Evolutionary conservation across 495 filamentous ascomycete species (phyloP).

Genomic region (Trichocladium uniseriatum): DNA sequence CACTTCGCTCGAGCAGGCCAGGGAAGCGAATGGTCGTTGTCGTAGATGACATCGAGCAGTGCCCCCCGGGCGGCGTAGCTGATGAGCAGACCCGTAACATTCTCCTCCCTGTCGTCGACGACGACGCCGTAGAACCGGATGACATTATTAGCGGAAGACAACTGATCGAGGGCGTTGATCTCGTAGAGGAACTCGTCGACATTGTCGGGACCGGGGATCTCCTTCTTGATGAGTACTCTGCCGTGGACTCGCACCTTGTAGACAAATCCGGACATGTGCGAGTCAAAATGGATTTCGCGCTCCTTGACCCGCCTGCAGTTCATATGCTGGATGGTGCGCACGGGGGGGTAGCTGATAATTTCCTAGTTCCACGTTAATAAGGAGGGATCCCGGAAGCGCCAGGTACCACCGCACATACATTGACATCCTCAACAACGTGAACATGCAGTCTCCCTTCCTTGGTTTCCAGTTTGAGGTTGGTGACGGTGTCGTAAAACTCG

Average conservation of each 20-base stretch:
- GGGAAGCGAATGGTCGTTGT: conserved; percentile 52
- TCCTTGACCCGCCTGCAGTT: conserved; percentile 59
- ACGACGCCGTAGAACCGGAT: conserved; percentile 86
- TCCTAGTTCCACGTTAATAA: conserved; percentile 50
- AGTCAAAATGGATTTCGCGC: conserved; percentile 69
- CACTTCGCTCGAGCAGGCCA: conserved; percentile 78
- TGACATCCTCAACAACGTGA: conserved; percentile 95
- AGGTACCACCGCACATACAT: conserved; percentile 35
- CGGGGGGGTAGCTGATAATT: conserved; percentile 78
- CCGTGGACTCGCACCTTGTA: conserved; percentile 76
- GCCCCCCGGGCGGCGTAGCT: conserved; percentile 81
- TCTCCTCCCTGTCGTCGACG: conserved; percentile 63
- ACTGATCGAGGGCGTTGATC: conserved; percentile 80
- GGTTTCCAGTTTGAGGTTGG: conserved; percentile 91
- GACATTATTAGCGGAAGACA: conserved; percentile 65
- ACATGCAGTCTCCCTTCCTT: conserved; percentile 85
- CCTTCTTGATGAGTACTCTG: conserved; percentile 82
- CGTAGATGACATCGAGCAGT: conserved; percentile 84
- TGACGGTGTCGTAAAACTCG: conserved; percentile 91
- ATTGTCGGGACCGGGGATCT: conserved; percentile 92
- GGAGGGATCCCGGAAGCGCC: no score
- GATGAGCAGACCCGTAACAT: conserved; percentile 86
- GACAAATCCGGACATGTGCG: conserved; percentile 92
- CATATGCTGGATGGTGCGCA: conserved; percentile 68
- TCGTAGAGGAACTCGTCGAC: conserved; percentile 98